Evolutionary conservation across 2,329 filamentous ascomycete genomes (phyloP), one percentile per base, ranked within the genome.

Genomic region (Lachnellula hyalina): DNA sequence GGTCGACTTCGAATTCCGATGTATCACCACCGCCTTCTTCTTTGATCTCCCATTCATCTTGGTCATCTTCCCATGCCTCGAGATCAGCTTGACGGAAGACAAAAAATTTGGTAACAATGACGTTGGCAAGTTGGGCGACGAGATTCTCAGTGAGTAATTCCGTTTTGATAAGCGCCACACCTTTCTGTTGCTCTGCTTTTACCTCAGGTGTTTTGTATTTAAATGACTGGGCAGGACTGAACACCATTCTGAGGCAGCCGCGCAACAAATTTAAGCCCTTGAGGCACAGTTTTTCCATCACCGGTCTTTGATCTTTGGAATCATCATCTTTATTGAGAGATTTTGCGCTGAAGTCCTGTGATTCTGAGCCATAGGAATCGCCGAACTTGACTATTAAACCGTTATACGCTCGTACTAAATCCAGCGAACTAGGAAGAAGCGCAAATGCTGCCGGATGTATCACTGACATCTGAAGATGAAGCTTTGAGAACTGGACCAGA

Each of bases 1-100:
- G 92, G 90, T 34, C 93, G 85, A 97, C 86, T 55, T 93, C 89
- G 75, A 92, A 96, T 66, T 97, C 91, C 80, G 89, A 97, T 1
- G 88, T 89, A 63, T 90, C 89, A 36, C 88, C 85, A 56, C 89
- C 83, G 57, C 86, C 88, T 65, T 95, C 90, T 74, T 96, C 91
- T 65, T 87, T 85, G 61, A 89, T 86, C 70, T 96, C 93, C 92
- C 94, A 99, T 52, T 95, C 91, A 70, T 99, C 90, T 0, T 93
- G 90, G 55, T 96, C 91, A 67, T 95, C 87, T 68, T 95, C 87
- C 94, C 94, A 99, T 55, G 90, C 87, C 58, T 90, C 85, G 1
- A 97, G 80, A 70, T 99, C 94, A 50, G 84, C 84, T 56, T 87
- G 82, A 35, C 90, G 84, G 70, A 97, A 94, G 38, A 94, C 81